Percentiles rank a stretch among this genome's conserved stretches.
phyloP scores from a whole-genome alignment of 345 rosid genomes.

The Gossypium australe region DNA sequence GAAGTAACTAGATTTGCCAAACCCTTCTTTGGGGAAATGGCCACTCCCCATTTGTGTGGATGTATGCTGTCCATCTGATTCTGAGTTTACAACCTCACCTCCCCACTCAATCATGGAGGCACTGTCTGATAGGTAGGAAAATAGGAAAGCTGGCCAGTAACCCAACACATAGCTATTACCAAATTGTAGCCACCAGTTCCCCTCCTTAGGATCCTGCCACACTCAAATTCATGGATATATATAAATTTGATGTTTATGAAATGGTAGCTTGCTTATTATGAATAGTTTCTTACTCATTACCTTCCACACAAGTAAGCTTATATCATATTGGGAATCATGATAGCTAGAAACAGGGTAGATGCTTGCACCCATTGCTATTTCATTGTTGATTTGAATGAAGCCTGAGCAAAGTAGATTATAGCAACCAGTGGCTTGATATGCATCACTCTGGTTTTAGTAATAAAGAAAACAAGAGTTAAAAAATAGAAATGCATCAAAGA shows the following conservation, averaged over 20 bases:
- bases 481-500: neutral
- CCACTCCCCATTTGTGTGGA: slow-evolving; percentile 77
- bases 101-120: slow-evolving; percentile 79
- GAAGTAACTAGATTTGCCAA: slow-evolving; percentile 57
- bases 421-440: slow-evolving; percentile 81
- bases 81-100: slow-evolving; percentile 67
- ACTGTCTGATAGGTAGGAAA: slow-evolving; percentile 59
- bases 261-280: neutral
- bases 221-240: neutral
- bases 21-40: slow-evolving; percentile 56
- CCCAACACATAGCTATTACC: slow-evolving; percentile 57
- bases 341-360: slow-evolving; percentile 49
- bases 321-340: slow-evolving; percentile 52
- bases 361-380: slow-evolving; percentile 79
- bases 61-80: slow-evolving; percentile 55
- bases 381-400: slow-evolving; percentile 66
- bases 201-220: slow-evolving; percentile 60
- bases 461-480: neutral
- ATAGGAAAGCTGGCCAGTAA: slow-evolving; percentile 61
- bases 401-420: slow-evolving; percentile 74
- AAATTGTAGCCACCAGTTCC: slow-evolving; percentile 62
- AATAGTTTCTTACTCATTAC: slow-evolving; percentile 20
- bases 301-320: slow-evolving; percentile 71
- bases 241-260: neutral
- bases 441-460: slow-evolving; percentile 67